Conservation (phyloP, 2,329 filamentous ascomycete genomes). For the Paracoccidioides lutzii region DNA sequence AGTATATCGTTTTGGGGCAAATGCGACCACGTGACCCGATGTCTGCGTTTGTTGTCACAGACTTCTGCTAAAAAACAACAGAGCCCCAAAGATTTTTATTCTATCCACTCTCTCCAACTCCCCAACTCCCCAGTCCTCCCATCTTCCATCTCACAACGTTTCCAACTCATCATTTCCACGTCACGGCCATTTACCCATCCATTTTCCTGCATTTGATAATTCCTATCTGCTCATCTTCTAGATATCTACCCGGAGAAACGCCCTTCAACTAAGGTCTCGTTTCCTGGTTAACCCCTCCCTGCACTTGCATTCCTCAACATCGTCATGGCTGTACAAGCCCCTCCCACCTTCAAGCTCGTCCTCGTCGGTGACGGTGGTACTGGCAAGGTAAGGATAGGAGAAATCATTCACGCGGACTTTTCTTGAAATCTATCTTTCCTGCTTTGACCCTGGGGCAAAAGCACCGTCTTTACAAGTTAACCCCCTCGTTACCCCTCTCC, state of each 20-base stretch:
- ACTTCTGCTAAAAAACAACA: no score
- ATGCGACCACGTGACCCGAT: no score
- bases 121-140: no score
- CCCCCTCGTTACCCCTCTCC: neutral
- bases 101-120: no score
- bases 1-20: no score
- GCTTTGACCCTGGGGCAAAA: neutral
- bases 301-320: constrained; percentile 16
- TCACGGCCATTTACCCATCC: no score
- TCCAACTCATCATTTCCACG: no score
- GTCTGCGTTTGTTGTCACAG: no score
- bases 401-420: neutral
- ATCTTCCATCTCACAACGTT: no score
- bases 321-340: constrained; percentile 46
- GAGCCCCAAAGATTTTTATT: no score
- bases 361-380: constrained; percentile 99
- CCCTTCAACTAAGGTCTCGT: constrained; percentile 5
- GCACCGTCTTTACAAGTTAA: neutral
- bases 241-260: constrained; percentile 9
- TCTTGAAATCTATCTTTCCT: neutral
- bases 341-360: constrained; percentile 97
- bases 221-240: constrained; percentile 8
- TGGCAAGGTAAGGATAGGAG: constrained; percentile 64
- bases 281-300: constrained; percentile 15
- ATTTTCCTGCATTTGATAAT: no score